Percentiles rank a stretch among this genome's conserved stretches.
Conservation (phyloP, 2,329 filamentous ascomycete species). For the Sclerotinia sclerotiorum region DNA sequence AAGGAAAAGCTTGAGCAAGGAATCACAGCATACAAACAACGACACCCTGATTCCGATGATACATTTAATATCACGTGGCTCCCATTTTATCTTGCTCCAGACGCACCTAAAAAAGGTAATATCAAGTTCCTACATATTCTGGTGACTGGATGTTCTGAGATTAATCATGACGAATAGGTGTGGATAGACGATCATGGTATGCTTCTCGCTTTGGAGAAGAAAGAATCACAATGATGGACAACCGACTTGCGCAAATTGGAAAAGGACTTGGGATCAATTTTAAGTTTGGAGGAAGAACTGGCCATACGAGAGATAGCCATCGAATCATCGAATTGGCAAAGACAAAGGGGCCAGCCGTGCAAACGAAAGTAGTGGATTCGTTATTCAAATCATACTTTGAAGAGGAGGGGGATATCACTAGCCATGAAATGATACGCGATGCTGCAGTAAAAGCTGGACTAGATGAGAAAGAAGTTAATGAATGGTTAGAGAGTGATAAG, state of each 20-base stretch:
- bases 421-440: conserved; percentile 50
- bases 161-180: conserved; percentile 36
- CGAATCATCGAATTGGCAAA: conserved; percentile 70
- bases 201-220: conserved; percentile 63
- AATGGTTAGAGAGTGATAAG: conserved; percentile 53
- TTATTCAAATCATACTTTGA: conserved; percentile 69
- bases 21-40: conserved; percentile 64
- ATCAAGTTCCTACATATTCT: conserved; percentile 31
- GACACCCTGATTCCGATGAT: conserved; percentile 61
- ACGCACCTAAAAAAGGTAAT: conserved; percentile 52
- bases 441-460: conserved; percentile 57
- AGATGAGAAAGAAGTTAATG: conserved; percentile 51
- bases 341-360: conserved; percentile 50
- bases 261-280: conserved; percentile 70
- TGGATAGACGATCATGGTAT: conserved; percentile 59
- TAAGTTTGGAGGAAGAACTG: conserved; percentile 67
- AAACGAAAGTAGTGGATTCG: conserved; percentile 60
- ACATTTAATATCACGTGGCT: conserved; percentile 73
- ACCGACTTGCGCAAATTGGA: conserved; percentile 59
- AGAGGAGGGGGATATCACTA: conserved; percentile 62
- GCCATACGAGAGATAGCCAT: conserved; percentile 78
- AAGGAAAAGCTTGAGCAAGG: conserved; percentile 72
- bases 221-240: conserved; percentile 56
- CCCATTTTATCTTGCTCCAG: conserved; percentile 78
- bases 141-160: background rate